Evolutionary conservation across 306 rosid species (phyloP).

Genomic region (Abrus precatorius): DNA sequence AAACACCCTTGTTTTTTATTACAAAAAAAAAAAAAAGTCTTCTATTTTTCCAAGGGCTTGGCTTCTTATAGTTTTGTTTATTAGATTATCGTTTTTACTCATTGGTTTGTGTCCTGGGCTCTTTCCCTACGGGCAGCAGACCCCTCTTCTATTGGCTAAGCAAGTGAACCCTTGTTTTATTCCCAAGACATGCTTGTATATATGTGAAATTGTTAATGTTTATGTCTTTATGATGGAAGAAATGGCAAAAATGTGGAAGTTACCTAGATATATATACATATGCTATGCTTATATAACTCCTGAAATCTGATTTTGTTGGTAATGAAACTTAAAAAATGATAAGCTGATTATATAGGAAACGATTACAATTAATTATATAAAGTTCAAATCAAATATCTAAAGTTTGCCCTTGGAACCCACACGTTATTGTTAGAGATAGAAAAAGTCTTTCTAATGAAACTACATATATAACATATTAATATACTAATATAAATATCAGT

Average conservation of each 20-base stretch:
- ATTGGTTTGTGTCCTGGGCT: not conserved
- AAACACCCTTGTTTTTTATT: too few relatives aligned
- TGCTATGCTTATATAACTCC: not conserved
- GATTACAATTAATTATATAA: not conserved
- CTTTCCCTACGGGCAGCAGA: not conserved
- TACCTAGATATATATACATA: not conserved
- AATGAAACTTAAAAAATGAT: not conserved
- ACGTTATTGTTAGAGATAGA: not conserved
- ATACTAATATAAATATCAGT: slow-evolving; percentile 18
- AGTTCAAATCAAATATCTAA: not conserved
- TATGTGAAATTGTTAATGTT: not conserved
- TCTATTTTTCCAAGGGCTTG: not conserved
- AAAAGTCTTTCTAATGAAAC: not conserved
- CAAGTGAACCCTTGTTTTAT: not conserved
- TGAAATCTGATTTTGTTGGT: not conserved
- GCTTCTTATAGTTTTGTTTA: not conserved
- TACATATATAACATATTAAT: not conserved
- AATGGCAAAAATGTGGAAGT: not conserved
- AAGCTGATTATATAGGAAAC: not conserved
- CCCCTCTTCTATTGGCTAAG: not conserved
- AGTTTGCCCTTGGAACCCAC: not conserved
- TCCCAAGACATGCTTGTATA: not conserved
- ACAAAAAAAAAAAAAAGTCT: too few relatives aligned
- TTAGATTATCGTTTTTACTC: not conserved
- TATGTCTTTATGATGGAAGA: not conserved